Base-by-base conservation (phyloP, 768 basidiomycete species). In the Lactarius vividus region DNA sequence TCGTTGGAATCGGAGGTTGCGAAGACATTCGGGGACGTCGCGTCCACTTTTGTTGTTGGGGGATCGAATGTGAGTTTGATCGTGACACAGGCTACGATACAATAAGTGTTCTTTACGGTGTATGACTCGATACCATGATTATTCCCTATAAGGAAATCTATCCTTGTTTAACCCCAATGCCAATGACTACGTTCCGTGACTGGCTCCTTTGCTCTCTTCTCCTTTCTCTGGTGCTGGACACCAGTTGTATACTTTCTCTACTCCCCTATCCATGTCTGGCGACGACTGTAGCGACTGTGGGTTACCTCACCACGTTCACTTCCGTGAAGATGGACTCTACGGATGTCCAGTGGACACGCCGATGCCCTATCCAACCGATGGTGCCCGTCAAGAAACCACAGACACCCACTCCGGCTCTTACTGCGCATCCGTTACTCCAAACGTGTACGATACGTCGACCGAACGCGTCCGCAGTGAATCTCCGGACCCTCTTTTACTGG, bases 1-100 rank as follows among this genome's bases (percentile, higher is more conserved):
- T 69, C 79, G 59, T 74, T 87, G 49, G 81, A 83, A 28, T 79
- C 83, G 4, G 85, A 88, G 61, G 78, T 91, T 31, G 75, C 85
- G 10, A 88, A 88, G 78, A 90, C 90, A 0, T 73, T 93, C 1
- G 93, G 93, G 0, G 88, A 92, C 73, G 84, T 89, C 1, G 89
- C 87, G 31, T 85, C 88, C 10, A 88, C 85, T 18, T 73, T 93
- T 63, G 84, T 91, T 1, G 82, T 83, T 2, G 79, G 80, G 29
- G 84, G 80, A 59, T 75, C 79, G 13, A 73, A 77, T 49, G 82
- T 81, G 1, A 84, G 82, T 68, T 73, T 88, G 64, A 71, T 88
- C 6, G 80, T 89, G 9, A 63, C 87, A 63, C 88, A 89, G 71
- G 83, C 85, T 55, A 63, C 76, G 3, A 52, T 60, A 9, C 39